Conservation (phyloP, 176 grass and related monocot species). For the Eragrostis nindensis region DNA sequence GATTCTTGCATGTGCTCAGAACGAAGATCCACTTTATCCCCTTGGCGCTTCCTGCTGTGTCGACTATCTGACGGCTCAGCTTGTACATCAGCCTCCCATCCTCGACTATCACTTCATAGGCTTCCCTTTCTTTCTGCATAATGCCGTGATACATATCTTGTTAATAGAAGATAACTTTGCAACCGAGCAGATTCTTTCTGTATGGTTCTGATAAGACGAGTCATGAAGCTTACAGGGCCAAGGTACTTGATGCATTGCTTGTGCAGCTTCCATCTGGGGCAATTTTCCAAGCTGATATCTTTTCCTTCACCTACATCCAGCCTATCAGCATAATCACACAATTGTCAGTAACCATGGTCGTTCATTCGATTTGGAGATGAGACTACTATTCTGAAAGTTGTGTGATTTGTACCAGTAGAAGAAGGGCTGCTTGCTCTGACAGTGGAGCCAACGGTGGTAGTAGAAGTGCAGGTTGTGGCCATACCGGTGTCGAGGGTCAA, state of each 20-base stretch:
- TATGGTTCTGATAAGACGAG: constrained; percentile 12
- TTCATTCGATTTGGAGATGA: background rate
- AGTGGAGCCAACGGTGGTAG: constrained; percentile 75
- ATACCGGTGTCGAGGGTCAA: constrained; percentile 86
- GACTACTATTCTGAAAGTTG: background rate
- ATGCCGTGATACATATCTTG: background rate
- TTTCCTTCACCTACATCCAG: constrained; percentile 86
- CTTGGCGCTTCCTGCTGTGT: constrained; percentile 44
- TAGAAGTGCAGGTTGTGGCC: constrained; percentile 82
- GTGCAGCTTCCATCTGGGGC: constrained; percentile 62
- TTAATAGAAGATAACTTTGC: background rate
- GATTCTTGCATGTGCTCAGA: constrained; percentile 71
- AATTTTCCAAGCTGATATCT: constrained; percentile 62
- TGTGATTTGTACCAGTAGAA: constrained; percentile 70
- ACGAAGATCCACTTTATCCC: constrained; percentile 86
- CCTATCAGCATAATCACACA: constrained; percentile 33
- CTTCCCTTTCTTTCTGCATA: constrained; percentile 82
- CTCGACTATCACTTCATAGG: constrained; percentile 67
- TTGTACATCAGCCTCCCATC: constrained; percentile 74
- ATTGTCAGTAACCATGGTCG: background rate
- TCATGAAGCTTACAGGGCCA: constrained; percentile 59
- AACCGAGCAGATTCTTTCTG: background rate
- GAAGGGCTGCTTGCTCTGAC: constrained; percentile 63
- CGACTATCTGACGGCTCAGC: constrained; percentile 53
- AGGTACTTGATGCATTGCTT: constrained; percentile 90